Base-by-base conservation (phyloP, 169 alveolate species). In the Theileria parva region DNA sequence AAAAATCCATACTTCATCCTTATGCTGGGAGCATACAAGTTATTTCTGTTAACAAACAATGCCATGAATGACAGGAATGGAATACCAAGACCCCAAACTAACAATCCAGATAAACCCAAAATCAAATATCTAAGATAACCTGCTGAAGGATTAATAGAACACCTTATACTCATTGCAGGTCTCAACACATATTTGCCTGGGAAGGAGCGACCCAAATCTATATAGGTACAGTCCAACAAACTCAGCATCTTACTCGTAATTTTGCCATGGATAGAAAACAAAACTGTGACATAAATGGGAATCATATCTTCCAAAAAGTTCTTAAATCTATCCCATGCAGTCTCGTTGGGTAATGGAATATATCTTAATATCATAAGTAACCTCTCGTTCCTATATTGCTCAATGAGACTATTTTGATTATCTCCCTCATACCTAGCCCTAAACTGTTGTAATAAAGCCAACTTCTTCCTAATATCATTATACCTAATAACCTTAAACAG, bases 71-170 rank as follows among this genome's bases (percentile, higher is more conserved):
- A 86, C 65, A 86, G 68, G 50, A 92, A 83, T 17, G 96, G 96
- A 73, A 92, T 91, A 5, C 96, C 96, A 76, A 92, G 77, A 19
- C 96, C 93, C 96, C 96, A 92, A 32, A 91, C 83, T n/a, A 87
- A 44, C 72, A 91, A 50, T 50, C 95, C 95, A 11, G 61, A 77
- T 60, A 91, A 73, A 61, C 96, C 96, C 48, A 92, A 77, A 30
- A 85, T 73, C 60, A 92, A 86, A 86, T 85, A 92, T 68, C 85
- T 86, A 63, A 86, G 57, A 70, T 92, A 91, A 17, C 70, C 89
- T 44, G 77, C 79, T 15, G 77, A 60, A 21, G 89, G 86, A 72
- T 71, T 76, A 12, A 86, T 23, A 0, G 71, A 68, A 79, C 96
- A 92, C 72, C 85, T 80, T 39, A 92, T 88, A 53, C 93, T 86